phyloP scores from a whole-genome alignment of 257 asterid genomes.

The Penstemon newberryi region DNA sequence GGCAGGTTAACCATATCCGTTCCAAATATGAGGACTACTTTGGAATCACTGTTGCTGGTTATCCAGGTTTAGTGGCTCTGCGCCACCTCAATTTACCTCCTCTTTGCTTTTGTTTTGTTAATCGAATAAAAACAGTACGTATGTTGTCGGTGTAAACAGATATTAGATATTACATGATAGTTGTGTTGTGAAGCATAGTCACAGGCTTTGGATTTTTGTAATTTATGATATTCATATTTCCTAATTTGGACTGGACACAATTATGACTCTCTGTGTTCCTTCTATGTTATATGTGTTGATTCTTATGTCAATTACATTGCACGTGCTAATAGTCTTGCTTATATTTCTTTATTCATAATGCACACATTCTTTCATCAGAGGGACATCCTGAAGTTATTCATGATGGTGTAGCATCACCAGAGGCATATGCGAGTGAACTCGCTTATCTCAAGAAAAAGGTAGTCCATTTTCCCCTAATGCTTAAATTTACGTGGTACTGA shows the following conservation, averaged over 20 bases:
- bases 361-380: constrained; percentile 48
- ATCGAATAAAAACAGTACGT: neutral
- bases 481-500: no score
- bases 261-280: neutral
- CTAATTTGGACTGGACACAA: neutral
- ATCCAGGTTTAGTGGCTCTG: constrained; percentile 64
- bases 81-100: neutral
- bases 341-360: constrained; percentile 21
- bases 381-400: constrained; percentile 93
- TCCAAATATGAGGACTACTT: constrained; percentile 78
- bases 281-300: neutral
- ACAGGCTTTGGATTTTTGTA: neutral
- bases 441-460: constrained; percentile 85
- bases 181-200: neutral
- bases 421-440: constrained; percentile 74
- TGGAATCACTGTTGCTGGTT: constrained; percentile 98
- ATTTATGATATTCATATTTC: neutral
- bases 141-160: constrained; percentile 4
- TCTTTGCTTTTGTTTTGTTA: constrained; percentile 8
- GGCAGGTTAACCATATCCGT: constrained; percentile 88
- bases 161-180: neutral
- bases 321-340: neutral
- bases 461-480: no score
- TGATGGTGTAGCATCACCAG: constrained; percentile 65
- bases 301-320: constrained; percentile 2